Percentiles rank a stretch among this genome's conserved stretches.
phyloP scores from a whole-genome alignment of 345 rosid genomes.

The Euphorbia tirucalli region DNA sequence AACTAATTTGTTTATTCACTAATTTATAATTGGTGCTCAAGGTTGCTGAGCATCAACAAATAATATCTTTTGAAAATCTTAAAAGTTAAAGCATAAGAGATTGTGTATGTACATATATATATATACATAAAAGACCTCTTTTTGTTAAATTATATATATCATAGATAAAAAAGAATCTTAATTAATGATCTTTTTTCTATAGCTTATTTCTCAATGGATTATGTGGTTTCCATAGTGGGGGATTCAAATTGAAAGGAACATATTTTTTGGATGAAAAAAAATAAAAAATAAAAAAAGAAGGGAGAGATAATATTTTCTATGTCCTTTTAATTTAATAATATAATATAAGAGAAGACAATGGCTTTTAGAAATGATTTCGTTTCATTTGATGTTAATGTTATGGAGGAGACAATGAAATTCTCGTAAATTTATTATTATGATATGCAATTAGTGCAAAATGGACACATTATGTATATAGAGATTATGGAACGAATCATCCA shows the following conservation, averaged over 20 bases:
- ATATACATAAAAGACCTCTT: not conserved
- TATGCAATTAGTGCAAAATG: constrained; percentile 8
- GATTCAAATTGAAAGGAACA: constrained; percentile 13
- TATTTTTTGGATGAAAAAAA: not conserved
- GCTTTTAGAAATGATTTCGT: not conserved
- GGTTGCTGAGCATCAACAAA: not conserved
- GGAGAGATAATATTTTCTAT: too few species aligned
- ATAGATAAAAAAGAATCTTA: not conserved
- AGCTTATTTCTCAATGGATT: constrained; percentile 5
- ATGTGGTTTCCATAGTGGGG: constrained; percentile 20
- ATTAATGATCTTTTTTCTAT: constrained; percentile 1
- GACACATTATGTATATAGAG: not conserved
- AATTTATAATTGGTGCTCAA: not conserved
- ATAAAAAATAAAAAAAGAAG: too few species aligned
- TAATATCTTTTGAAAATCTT: constrained; percentile 3
- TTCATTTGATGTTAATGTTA: not conserved
- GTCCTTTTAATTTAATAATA: too few species aligned
- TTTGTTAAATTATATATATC: not conserved
- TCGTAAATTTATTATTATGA: not conserved
- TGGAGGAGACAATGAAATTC: not conserved
- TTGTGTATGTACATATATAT: too few species aligned
- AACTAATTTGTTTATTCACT: not conserved
- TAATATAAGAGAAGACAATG: not conserved
- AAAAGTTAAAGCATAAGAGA: not conserved
- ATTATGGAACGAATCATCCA: constrained; percentile 10